Evolutionary conservation across 495 filamentous ascomycete genomes (phyloP).

Genomic region (Neurospora terricola): DNA sequence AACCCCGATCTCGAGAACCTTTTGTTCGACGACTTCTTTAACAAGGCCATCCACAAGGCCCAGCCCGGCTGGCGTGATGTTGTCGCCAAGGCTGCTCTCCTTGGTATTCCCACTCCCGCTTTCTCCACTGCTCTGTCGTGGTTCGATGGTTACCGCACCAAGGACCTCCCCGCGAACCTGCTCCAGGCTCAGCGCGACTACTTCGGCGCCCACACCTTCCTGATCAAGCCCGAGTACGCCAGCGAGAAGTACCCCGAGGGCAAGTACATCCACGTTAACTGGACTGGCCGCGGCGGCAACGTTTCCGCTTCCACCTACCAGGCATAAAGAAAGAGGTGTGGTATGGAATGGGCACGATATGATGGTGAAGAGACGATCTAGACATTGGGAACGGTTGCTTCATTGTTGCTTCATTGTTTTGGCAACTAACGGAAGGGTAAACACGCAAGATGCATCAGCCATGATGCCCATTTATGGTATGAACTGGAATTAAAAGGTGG

Average conservation of each 20-base stretch:
- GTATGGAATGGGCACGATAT: neutral
- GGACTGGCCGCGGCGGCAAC: constrained; percentile 95
- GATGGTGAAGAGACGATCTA: constrained; percentile 1
- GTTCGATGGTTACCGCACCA: constrained; percentile 96
- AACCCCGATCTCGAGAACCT: constrained; percentile 96
- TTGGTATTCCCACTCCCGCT: constrained; percentile 89
- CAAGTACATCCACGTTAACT: constrained; percentile 97
- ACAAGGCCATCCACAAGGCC: constrained; percentile 92
- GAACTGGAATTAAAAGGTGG: neutral
- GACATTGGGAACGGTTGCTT: neutral
- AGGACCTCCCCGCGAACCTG: constrained; percentile 92
- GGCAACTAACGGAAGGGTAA: neutral
- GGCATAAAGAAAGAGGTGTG: constrained; percentile 50
- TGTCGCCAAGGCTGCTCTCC: constrained; percentile 79
- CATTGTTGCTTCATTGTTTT: neutral
- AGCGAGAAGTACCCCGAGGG: constrained; percentile 74
- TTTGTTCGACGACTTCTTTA: constrained; percentile 98
- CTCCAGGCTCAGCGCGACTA: constrained; percentile 98
- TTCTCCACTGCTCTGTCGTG: constrained; percentile 94
- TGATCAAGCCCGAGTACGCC: constrained; percentile 85
- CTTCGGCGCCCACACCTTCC: constrained; percentile 98
- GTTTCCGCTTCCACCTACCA: constrained; percentile 95
- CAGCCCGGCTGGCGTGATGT: constrained; percentile 94
- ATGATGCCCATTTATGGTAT: neutral
- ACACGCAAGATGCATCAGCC: neutral